Percentiles rank a stretch among this genome's conserved stretches.
phyloP scores from a whole-genome alignment of 345 rosid genomes.

The Erucastrum elatum region DNA sequence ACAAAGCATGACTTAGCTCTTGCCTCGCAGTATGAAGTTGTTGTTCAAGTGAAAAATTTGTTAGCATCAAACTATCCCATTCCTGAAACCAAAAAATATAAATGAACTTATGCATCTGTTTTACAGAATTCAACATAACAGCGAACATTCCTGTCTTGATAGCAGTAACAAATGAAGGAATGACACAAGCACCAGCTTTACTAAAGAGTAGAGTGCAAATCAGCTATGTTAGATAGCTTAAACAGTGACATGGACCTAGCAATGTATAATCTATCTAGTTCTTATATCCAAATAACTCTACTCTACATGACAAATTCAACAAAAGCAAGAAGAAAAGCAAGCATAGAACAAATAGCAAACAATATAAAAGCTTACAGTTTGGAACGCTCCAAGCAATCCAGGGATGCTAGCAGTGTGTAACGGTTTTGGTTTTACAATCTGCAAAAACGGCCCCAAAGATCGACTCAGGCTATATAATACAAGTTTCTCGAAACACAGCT shows the following conservation, averaged over 20 bases:
- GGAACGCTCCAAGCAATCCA: constrained; percentile 92
- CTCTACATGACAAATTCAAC: background rate
- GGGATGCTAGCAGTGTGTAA: constrained; percentile 92
- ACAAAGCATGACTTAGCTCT: constrained; percentile 93
- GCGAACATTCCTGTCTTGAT: background rate
- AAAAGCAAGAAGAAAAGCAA: background rate
- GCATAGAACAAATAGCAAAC: background rate
- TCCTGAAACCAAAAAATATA: constrained; percentile 53
- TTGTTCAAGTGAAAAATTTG: constrained; percentile 94
- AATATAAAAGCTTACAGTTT: constrained; percentile 56
- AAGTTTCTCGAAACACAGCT: constrained; percentile 11
- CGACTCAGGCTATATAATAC: background rate
- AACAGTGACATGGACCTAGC: background rate
- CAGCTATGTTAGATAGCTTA: background rate
- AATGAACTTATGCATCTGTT: constrained; percentile 5
- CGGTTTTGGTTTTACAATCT: constrained; percentile 89
- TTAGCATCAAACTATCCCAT: constrained; percentile 94
- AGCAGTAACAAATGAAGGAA: background rate
- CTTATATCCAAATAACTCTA: background rate
- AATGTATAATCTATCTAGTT: background rate
- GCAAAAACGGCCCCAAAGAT: constrained; percentile 21
- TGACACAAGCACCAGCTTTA: background rate
- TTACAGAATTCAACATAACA: background rate
- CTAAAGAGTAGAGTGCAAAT: constrained; percentile 7
- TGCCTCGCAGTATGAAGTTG: constrained; percentile 94